Evolutionary conservation across 1,139 yeast species (phyloP).

Genomic region (Kodamaea ohmeri): DNA sequence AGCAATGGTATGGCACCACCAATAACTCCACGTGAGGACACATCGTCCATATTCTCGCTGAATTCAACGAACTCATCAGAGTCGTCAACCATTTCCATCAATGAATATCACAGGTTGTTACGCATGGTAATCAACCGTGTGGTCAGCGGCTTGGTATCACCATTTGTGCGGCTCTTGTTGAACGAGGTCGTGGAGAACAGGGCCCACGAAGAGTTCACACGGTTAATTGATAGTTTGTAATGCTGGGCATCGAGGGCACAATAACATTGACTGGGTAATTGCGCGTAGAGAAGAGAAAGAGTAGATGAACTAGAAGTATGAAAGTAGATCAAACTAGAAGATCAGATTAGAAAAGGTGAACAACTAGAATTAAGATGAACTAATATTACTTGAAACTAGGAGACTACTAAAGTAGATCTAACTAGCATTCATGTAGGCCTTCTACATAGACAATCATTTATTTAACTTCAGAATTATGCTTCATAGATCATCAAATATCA

Average conservation of each 20-base stretch:
- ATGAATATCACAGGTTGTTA: slow-evolving; percentile 35
- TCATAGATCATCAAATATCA: too few relatives aligned
- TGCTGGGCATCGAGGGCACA: too few relatives aligned
- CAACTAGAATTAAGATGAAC: too few relatives aligned
- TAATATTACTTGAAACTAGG: too few relatives aligned
- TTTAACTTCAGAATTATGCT: too few relatives aligned
- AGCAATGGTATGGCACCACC: slow-evolving; percentile 4
- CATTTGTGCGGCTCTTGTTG: slow-evolving; percentile 33
- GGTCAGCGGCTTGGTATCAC: slow-evolving; percentile 38
- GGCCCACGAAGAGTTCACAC: slow-evolving; percentile 30
- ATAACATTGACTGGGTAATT: background rate
- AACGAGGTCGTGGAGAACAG: slow-evolving; percentile 31
- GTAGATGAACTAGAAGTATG: too few relatives aligned
- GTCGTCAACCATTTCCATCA: slow-evolving; percentile 26
- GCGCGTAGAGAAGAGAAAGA: too few relatives aligned
- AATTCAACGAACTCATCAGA: slow-evolving; percentile 23
- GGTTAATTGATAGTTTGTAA: slow-evolving; percentile 28
- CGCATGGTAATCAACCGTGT: slow-evolving; percentile 31
- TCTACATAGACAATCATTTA: too few relatives aligned
- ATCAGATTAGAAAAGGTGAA: too few relatives aligned
- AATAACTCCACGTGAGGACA: slow-evolving; percentile 15
- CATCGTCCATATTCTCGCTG: slow-evolving; percentile 38
- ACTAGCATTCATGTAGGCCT: too few relatives aligned
- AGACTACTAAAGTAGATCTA: too few relatives aligned
- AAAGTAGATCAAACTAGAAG: too few relatives aligned